phyloP scores from a whole-genome alignment of 2,329 filamentous ascomycete genomes.

The Alternaria angustiovoidea region DNA sequence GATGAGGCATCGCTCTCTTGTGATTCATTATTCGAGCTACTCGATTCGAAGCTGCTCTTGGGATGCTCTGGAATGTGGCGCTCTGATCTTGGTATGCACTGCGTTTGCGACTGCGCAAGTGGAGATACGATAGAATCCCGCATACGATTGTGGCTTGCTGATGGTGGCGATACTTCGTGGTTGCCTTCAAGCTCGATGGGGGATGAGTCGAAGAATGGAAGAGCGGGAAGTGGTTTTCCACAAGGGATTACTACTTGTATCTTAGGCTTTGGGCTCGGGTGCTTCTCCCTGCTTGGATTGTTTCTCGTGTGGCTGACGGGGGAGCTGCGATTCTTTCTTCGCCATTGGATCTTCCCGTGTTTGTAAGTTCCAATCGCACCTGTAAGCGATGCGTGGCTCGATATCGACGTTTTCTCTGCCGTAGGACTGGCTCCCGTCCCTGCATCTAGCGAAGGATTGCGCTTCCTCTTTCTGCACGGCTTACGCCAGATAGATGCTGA shows the following conservation, averaged over 20 bases:
- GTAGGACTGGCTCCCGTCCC: slow-evolving; percentile 21
- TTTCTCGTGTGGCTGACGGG: slow-evolving; percentile 16
- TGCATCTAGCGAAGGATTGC: slow-evolving; percentile 24
- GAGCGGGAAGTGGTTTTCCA: slow-evolving; percentile 41
- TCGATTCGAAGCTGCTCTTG: slow-evolving; percentile 24
- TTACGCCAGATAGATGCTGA: slow-evolving; percentile 21
- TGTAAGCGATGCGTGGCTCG: slow-evolving; percentile 31
- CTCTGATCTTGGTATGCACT: slow-evolving; percentile 17
- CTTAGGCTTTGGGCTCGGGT: slow-evolving; percentile 36
- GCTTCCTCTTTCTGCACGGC: slow-evolving; percentile 25
- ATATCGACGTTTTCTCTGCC: slow-evolving; percentile 35
- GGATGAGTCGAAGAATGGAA: slow-evolving; percentile 37
- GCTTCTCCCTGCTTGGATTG: slow-evolving; percentile 23
- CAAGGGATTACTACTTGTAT: slow-evolving; percentile 51
- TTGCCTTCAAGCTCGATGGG: slow-evolving; percentile 28
- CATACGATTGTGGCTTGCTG: slow-evolving; percentile 29
- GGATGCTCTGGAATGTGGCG: slow-evolving; percentile 19
- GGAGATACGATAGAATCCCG: slow-evolving; percentile 46
- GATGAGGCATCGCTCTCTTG: slow-evolving; percentile 50
- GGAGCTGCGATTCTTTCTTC: slow-evolving; percentile 22
- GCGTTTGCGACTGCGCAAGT: slow-evolving; percentile 28
- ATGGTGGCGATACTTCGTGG: slow-evolving; percentile 46
- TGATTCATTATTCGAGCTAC: slow-evolving; percentile 49
- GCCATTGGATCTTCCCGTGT: slow-evolving; percentile 56
- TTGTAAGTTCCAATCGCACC: slow-evolving; percentile 56